Percentiles rank a stretch among this genome's conserved stretches.
These are phyloP conservation scores for Dendrobium catenatum DNA, from an alignment of 106 monocot species.

Conservation along the genomic window DNA sequence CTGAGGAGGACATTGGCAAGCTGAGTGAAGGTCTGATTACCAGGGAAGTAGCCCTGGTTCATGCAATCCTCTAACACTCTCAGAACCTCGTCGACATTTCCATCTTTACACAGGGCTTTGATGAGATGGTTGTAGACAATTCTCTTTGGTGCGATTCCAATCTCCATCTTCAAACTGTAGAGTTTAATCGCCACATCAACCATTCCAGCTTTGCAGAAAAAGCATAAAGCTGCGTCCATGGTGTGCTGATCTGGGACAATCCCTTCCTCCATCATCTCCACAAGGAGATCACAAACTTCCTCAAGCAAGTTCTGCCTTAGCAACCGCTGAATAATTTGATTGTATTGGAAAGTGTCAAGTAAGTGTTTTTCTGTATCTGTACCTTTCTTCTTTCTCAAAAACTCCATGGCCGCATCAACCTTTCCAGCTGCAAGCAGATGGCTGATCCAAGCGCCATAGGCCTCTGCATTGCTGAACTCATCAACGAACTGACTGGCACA, in stretches of 20 bases:
- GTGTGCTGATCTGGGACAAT: slow-evolving; percentile 47
- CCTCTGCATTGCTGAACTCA: slow-evolving; percentile 27
- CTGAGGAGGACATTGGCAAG: slow-evolving; percentile 43
- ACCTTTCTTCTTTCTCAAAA: slow-evolving; percentile 46
- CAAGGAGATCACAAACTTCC: slow-evolving; percentile 60
- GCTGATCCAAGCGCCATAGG: slow-evolving; percentile 43
- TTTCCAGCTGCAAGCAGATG: slow-evolving; percentile 28
- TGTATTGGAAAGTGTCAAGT: slow-evolving; percentile 37
- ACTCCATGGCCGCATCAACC: slow-evolving; percentile 40
- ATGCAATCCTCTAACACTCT: slow-evolving; percentile 56
- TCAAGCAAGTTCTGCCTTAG: slow-evolving; percentile 41
- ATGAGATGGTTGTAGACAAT: slow-evolving; percentile 55
- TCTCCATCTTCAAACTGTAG: slow-evolving; percentile 46
- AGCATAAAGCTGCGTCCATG: slow-evolving; percentile 63
- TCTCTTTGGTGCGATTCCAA: slow-evolving; percentile 54
- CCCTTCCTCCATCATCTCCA: slow-evolving; percentile 75
- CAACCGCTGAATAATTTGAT: slow-evolving; percentile 34
- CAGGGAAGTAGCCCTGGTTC: slow-evolving; percentile 62
- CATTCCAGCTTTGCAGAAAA: slow-evolving; percentile 91
- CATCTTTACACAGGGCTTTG: slow-evolving; percentile 51
- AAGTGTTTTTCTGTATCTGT: slow-evolving; percentile 32
- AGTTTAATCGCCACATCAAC: slow-evolving; percentile 59
- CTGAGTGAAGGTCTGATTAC: slow-evolving; percentile 39
- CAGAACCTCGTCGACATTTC: slow-evolving; percentile 40
- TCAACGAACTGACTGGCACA: slow-evolving; percentile 52